Evolutionary conservation across 805 yeast species (phyloP), one percentile per base, ranked within the genome.

Genomic region (Trichomonascus vanleenenianus): DNA sequence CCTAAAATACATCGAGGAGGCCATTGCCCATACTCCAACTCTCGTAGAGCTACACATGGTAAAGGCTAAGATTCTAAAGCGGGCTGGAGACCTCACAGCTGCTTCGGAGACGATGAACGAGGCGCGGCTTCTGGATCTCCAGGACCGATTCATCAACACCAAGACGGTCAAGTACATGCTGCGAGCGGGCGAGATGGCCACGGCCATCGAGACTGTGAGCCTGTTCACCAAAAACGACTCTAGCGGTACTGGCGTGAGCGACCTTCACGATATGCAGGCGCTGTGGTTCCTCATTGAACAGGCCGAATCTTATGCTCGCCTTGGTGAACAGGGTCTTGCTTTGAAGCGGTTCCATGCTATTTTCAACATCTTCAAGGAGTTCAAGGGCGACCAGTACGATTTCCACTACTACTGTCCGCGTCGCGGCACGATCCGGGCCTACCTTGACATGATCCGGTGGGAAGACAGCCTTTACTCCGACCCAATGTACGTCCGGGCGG

Each of bases 401-500:
- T 93, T 91, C 81, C 97, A 93, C 62, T 81, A 85, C 39, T 93
- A 86, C 62, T 84, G 95, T 60, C 77, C 85, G 73, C 78, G 96
- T 65, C 79, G 83, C 55, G 97, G 97, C 18, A 86, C 97, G 5
- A 81, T 91, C 20, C 75, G 95, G 52, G 81, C 91, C 7, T 93
- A 91, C 60, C 55, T 85, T 25, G 81, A 79, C 15, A 77, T 85
- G 76, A 54, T 89, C 42, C 63, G 70, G 41, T 93, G 97, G 97
- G 95, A 81, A 46, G 94, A 89, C 61, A 61, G 66, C 16, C 62
- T 93, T 39, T 88, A 72, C 60, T 60, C 77, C 7, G 78, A 83
- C 30, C 87, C 94, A 2, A 74, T 83, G 43, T 86, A 77, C 58
- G 69, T 75, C n/a, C 75, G 93, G 45, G 85, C 85, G 1, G 70